These are phyloP conservation scores for Pythium rishiriense DNA, from an alignment of 352 stramenopile species.

Conservation along the genomic window DNA sequence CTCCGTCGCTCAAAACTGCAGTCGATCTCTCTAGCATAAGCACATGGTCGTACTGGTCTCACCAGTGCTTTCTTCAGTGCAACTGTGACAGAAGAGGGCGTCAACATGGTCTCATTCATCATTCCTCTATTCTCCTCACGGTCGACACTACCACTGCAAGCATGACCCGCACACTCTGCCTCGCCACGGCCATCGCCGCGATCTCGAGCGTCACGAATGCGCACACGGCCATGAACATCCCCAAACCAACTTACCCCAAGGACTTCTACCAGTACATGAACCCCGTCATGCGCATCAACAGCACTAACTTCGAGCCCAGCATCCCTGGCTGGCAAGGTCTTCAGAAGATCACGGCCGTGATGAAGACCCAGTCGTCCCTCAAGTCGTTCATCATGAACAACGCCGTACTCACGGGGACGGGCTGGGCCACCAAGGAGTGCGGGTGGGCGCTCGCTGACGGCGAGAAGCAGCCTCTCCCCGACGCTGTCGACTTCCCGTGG, in stretches of 20 bases:
- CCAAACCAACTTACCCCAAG: slow-evolving; percentile 8
- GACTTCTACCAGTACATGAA: slow-evolving; percentile 18
- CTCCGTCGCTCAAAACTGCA: too few species aligned
- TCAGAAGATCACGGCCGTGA: slow-evolving; percentile 11
- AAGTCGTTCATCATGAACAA: slow-evolving; percentile 21
- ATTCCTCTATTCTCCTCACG: neutral
- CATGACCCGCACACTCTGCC: neutral
- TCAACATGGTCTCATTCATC: too few species aligned
- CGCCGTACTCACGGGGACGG: slow-evolving; percentile 5
- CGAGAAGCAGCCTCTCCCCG: neutral
- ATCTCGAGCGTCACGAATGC: neutral
- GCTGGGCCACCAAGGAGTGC: slow-evolving; percentile 9
- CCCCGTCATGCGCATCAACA: slow-evolving; percentile 19
- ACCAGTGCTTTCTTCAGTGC: too few species aligned
- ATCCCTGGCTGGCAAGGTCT: neutral
- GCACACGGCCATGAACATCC: slow-evolving; percentile 8
- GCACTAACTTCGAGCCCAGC: slow-evolving; percentile 7
- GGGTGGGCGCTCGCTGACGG: slow-evolving; percentile 12
- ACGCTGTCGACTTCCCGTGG: slow-evolving; percentile 22
- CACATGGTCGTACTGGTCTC: too few species aligned
- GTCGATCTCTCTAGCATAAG: too few species aligned
- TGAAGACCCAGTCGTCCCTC: slow-evolving; percentile 5
- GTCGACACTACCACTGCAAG: neutral
- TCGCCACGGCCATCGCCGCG: neutral
- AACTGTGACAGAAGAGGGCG: too few species aligned